Percentiles rank a stretch among this genome's conserved stretches.
Evolutionary conservation across 208 protist species (phyloP).

Genomic region (Leishmania mexicana): DNA sequence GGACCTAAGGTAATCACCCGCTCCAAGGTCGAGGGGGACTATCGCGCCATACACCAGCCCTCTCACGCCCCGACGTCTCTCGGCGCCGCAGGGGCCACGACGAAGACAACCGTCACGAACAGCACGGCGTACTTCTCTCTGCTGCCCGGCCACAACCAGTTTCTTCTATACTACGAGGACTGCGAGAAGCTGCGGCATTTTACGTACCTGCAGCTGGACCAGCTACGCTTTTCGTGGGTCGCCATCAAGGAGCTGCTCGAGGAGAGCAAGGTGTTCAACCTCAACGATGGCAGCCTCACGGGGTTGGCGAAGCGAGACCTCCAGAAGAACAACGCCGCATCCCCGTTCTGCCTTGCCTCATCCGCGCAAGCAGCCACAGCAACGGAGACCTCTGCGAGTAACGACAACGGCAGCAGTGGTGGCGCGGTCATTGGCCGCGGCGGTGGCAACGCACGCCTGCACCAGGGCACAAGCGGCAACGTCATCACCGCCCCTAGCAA

Average conservation of each 20-base stretch:
- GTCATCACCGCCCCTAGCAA: conserved; percentile 53
- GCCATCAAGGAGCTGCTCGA: conserved; percentile 73
- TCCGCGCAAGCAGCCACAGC: neutral
- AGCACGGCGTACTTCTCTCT: conserved; percentile 68
- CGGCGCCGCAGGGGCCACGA: conserved; percentile 17
- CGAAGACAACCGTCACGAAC: conserved; percentile 46
- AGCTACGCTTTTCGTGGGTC: conserved; percentile 74
- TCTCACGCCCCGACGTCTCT: conserved; percentile 17
- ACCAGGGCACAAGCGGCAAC: conserved; percentile 51
- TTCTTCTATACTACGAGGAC: conserved; percentile 74
- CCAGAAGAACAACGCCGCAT: conserved; percentile 60
- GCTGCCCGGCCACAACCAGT: conserved; percentile 64
- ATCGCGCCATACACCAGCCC: conserved; percentile 17
- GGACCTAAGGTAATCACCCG: conserved; percentile 62
- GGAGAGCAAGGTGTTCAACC: conserved; percentile 54
- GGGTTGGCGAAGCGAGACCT: conserved; percentile 64
- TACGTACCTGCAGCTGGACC: conserved; percentile 77
- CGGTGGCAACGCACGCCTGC: conserved; percentile 25
- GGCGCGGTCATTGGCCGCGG: conserved; percentile 16
- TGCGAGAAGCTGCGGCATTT: conserved; percentile 47
- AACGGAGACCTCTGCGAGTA: conserved; percentile 2
- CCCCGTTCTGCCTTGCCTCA: conserved; percentile 30
- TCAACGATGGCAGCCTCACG: conserved; percentile 62
- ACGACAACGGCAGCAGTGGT: conserved; percentile 3
- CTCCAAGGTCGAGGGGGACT: conserved; percentile 57